These are phyloP conservation scores for Filobasidium wieringae DNA, from an alignment of 768 basidiomycete species.

Conservation along the genomic window DNA sequence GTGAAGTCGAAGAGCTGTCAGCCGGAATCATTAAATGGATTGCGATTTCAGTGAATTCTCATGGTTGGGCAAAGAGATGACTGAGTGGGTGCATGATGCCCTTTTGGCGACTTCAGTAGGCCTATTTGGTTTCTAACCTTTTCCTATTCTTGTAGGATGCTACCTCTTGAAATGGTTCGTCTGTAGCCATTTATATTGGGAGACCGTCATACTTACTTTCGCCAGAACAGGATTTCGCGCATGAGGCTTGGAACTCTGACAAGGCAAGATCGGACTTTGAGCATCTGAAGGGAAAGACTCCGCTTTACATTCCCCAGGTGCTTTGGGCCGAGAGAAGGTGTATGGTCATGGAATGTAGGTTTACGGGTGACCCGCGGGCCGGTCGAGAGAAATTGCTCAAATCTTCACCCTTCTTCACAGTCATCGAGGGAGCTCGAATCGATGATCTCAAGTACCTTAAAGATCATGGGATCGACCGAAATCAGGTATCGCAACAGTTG, in stretches of 20 bases:
- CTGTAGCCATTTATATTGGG: neutral
- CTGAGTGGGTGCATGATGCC: slow-evolving; percentile 29
- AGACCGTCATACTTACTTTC: slow-evolving; percentile 46
- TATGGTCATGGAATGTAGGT: slow-evolving; percentile 75
- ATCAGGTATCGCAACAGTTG: slow-evolving; percentile 82
- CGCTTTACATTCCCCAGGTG: slow-evolving; percentile 68
- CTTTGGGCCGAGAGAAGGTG: slow-evolving; percentile 70
- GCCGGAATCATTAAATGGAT: neutral
- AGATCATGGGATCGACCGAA: slow-evolving; percentile 72
- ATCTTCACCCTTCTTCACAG: slow-evolving; percentile 3
- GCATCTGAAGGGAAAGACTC: slow-evolving; percentile 52
- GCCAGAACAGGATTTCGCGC: slow-evolving; percentile 70
- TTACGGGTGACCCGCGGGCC: neutral
- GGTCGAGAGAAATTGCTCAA: neutral
- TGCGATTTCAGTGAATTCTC: slow-evolving; percentile 53
- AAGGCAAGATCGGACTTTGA: slow-evolving; percentile 60
- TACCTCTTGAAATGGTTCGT: slow-evolving; percentile 13
- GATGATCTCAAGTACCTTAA: slow-evolving; percentile 79
- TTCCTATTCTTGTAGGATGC: neutral
- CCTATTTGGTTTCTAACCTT: neutral
- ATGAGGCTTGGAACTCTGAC: slow-evolving; percentile 78
- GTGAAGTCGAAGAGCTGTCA: neutral
- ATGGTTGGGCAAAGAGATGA: slow-evolving; percentile 92
- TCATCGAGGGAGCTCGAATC: slow-evolving; percentile 62
- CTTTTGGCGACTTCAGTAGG: too few relatives aligned